Conservation (phyloP, 495 filamentous ascomycete genomes). For the Chaetomidium leptoderma region DNA sequence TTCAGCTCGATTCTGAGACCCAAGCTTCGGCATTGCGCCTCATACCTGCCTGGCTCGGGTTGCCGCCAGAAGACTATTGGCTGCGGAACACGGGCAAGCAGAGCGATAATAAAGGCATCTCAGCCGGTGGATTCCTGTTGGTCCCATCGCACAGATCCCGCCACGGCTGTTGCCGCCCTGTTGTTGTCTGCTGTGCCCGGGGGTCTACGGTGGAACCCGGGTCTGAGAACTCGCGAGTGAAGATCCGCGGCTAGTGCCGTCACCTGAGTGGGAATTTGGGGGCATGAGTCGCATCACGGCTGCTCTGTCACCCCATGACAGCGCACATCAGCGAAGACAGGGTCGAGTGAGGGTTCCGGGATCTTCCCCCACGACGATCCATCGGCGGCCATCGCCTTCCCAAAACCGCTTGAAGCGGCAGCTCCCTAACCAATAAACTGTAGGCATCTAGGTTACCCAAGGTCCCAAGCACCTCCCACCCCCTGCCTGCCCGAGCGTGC, state of each 20-base stretch:
- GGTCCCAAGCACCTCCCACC: not conserved
- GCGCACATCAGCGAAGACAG: slow-evolving; percentile 7
- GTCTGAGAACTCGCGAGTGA: not conserved
- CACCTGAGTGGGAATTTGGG: not conserved
- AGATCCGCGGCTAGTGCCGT: not conserved
- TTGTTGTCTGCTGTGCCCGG: not conserved
- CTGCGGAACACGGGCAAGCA: not conserved
- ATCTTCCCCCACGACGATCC: slow-evolving; percentile 1
- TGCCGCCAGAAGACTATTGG: not conserved
- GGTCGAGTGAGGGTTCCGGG: not conserved
- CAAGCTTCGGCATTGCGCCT: not conserved
- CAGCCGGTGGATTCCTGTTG: not conserved
- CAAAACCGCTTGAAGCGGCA: not conserved
- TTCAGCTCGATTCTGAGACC: slow-evolving; percentile 1
- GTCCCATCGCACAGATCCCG: not conserved
- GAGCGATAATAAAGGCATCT: not conserved
- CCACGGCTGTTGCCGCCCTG: slow-evolving; percentile 6
- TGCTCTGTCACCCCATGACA: slow-evolving; percentile 18
- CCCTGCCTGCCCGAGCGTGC: not conserved
- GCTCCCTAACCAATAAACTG: not conserved
- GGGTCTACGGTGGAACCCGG: not conserved
- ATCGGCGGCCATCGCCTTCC: not conserved
- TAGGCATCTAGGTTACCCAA: slow-evolving; percentile 10
- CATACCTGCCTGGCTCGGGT: not conserved
- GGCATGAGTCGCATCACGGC: slow-evolving; percentile 11